Conservation (phyloP, 495 filamentous ascomycete genomes). For the Penicillium mononematosum region DNA sequence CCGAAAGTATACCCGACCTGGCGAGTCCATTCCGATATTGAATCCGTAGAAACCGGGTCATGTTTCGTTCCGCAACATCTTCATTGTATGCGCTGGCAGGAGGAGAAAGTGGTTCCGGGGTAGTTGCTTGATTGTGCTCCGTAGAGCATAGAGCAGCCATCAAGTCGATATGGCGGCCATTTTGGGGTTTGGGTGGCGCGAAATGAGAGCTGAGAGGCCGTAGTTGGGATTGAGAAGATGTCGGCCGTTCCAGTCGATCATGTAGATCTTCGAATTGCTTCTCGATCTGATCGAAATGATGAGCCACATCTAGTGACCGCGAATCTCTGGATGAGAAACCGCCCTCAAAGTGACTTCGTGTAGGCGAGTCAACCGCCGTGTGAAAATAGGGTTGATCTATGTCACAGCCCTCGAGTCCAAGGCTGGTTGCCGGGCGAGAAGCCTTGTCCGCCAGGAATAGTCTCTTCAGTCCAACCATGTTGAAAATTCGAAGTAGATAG, state of each 20-base stretch:
- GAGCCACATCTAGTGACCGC: constrained; percentile 26
- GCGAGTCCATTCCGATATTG: constrained; percentile 26
- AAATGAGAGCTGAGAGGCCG: constrained; percentile 14
- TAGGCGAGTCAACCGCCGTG: constrained; percentile 8
- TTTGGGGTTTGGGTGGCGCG: constrained; percentile 13
- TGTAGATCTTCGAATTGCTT: constrained; percentile 45
- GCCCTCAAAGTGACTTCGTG: constrained; percentile 14
- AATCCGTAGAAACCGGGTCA: constrained; percentile 39
- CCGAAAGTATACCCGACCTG: constrained; percentile 34
- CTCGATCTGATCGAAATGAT: constrained; percentile 42
- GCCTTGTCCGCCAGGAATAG: constrained; percentile 38
- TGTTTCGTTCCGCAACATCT: constrained; percentile 49
- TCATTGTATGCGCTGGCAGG: constrained; percentile 46
- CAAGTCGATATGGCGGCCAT: constrained; percentile 43
- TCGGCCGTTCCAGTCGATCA: constrained; percentile 32
- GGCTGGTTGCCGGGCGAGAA: constrained; percentile 16
- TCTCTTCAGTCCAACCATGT: constrained; percentile 41
- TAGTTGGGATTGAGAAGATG: constrained; percentile 29
- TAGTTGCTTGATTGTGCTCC: constrained; percentile 30
- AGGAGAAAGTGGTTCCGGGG: constrained; percentile 22
- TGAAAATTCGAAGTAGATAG: constrained; percentile 8
- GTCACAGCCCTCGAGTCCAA: constrained; percentile 7
- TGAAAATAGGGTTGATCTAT: constrained; percentile 14
- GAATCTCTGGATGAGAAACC: constrained; percentile 14
- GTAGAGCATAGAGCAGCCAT: constrained; percentile 39